Evolutionary conservation across 371 early-diverging fungal species (phyloP).

Genomic region (Apophysomyces trapeziformis): DNA sequence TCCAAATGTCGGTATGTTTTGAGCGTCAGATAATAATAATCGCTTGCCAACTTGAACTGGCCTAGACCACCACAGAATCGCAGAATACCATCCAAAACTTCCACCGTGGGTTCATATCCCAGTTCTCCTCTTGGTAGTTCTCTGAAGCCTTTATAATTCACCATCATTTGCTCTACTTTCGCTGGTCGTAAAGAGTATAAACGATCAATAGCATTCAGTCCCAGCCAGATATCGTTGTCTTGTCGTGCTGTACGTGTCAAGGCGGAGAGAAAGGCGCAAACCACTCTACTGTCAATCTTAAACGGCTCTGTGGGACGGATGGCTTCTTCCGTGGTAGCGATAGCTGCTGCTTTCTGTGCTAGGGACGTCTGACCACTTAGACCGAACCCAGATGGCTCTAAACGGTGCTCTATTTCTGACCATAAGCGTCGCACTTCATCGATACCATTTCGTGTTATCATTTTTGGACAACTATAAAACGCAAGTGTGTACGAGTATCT

Average conservation of each 20-base stretch:
- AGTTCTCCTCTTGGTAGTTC: constrained; percentile 21
- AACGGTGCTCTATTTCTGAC: constrained; percentile 20
- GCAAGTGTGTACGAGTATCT: constrained; percentile 29
- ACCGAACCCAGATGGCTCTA: constrained; percentile 2
- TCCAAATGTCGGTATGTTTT: constrained; percentile 27
- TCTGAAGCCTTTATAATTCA: constrained; percentile 4
- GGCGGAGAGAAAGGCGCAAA: constrained; percentile 26
- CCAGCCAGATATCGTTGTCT: constrained; percentile 22
- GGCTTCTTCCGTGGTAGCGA: neutral
- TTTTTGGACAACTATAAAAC: constrained; percentile 18
- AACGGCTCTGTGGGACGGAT: constrained; percentile 9
- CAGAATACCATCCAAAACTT: constrained; percentile 32
- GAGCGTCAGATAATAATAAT: constrained; percentile 30
- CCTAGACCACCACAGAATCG: constrained; percentile 30
- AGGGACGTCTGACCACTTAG: neutral
- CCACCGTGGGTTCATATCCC: constrained; percentile 19
- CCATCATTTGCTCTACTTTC: constrained; percentile 17
- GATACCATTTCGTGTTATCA: constrained; percentile 6
- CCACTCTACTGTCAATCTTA: constrained; percentile 29
- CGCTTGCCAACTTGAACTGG: constrained; percentile 31
- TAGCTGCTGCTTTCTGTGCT: constrained; percentile 21
- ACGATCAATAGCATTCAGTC: constrained; percentile 24
- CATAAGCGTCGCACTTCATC: constrained; percentile 24
- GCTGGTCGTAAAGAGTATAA: constrained; percentile 33
- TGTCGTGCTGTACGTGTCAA: constrained; percentile 24